phyloP scores from a whole-genome alignment of 2,329 filamentous ascomycete genomes.

The Cyclaneusma minus region DNA sequence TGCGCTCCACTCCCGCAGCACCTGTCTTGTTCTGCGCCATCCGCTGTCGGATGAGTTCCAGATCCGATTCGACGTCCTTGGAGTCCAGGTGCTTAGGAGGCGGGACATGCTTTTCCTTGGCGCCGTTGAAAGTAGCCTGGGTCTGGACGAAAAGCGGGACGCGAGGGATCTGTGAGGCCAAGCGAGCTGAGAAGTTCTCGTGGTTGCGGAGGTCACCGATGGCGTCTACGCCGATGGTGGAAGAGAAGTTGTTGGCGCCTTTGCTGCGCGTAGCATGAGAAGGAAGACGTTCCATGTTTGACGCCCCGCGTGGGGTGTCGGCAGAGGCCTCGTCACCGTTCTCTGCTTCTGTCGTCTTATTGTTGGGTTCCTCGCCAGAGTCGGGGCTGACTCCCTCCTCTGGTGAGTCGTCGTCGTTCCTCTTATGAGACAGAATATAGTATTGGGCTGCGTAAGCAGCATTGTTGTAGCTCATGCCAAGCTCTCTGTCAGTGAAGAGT shows the following conservation, averaged over 20 bases:
- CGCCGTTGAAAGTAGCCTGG: background rate
- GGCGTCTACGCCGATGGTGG: conserved; percentile 42
- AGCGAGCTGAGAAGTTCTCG: conserved; percentile 39
- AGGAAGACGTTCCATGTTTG: conserved; percentile 45
- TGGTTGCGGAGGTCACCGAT: conserved; percentile 43
- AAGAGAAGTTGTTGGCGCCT: conserved; percentile 33
- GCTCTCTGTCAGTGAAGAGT: conserved; percentile 55
- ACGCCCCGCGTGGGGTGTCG: conserved; percentile 31
- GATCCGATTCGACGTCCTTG: background rate
- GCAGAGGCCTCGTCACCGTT: conserved; percentile 34
- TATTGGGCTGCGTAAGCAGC: conserved; percentile 47
- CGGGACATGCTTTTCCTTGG: background rate
- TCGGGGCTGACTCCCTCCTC: conserved; percentile 29
- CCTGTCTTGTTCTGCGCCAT: too few relatives aligned
- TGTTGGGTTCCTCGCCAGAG: conserved; percentile 24
- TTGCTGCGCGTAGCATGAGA: conserved; percentile 51
- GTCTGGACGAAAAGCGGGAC: conserved; percentile 40
- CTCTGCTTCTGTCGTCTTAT: conserved; percentile 35
- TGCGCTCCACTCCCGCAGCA: too few relatives aligned
- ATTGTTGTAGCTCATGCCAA: conserved; percentile 47
- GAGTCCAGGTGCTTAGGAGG: background rate
- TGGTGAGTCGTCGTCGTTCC: conserved; percentile 12
- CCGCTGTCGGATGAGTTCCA: conserved; percentile 35
- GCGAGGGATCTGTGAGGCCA: conserved; percentile 36
- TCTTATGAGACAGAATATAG: conserved; percentile 38